Evolutionary conservation across 257 asterid species (phyloP).

Genomic region (Rubia yunnanensis): DNA sequence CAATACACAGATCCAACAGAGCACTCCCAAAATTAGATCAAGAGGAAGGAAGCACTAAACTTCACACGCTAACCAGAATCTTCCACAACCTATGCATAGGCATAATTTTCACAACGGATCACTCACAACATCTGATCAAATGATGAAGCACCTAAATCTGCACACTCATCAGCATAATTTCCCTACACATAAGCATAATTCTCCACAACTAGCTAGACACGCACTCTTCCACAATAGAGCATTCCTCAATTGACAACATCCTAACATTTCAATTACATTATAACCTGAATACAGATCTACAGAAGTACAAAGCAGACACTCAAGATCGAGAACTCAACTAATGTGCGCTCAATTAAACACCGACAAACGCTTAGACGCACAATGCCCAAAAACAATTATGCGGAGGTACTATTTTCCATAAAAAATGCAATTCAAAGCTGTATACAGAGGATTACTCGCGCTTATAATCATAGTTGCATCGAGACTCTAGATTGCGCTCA

Average conservation of each 20-base stretch:
- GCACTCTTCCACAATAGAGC: not conserved
- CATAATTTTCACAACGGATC: not conserved
- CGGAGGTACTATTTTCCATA: not conserved
- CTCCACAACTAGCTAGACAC: not conserved
- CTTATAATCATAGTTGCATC: not conserved
- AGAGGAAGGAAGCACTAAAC: not conserved
- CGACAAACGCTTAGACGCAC: not conserved
- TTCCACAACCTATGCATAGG: not conserved
- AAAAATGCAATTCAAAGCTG: not conserved
- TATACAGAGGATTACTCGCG: not conserved
- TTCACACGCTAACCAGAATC: not conserved
- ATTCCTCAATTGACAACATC: not conserved
- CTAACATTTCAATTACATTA: not conserved
- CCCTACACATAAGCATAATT: not conserved
- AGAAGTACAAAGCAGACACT: not conserved
- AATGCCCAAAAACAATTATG: not conserved
- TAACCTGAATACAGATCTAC: not conserved
- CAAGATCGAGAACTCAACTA: not conserved
- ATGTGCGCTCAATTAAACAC: not conserved
- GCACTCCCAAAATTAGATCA: not conserved
- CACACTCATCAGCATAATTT: not conserved
- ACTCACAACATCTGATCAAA: not conserved
- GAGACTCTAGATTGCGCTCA: not conserved
- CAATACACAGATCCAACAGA: not conserved
- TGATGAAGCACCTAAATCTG: not conserved